Evolutionary conservation across 768 basidiomycete genomes (phyloP), one percentile per base, ranked within the genome.

Genomic region (Kockovaella imperatae): DNA sequence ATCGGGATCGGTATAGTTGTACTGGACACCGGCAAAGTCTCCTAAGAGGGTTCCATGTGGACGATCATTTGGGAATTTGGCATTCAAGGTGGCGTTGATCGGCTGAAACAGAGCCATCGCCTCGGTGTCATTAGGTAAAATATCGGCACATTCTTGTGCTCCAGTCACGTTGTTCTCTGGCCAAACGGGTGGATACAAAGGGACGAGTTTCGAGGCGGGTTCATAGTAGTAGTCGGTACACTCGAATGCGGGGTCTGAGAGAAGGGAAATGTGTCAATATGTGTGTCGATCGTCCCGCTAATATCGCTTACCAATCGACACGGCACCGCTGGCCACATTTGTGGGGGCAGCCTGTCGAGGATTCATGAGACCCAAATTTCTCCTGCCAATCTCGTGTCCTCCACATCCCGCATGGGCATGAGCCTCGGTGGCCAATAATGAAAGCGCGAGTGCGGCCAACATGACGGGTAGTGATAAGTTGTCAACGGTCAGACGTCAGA

Each of bases 201-300:
- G 35, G 25, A 47, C 56, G 42, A 61, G 36, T 1, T 39, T 23
- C 20, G 38, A 23, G 0, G 62, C 60, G 10, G 68, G 63, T 11
- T 51, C 42, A 49, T 69, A 73, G 6, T 53, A 59, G 56, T 74
- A 74, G 25, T 46, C 50, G 0, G 63, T 48, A 46, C 73, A 74
- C 44, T 71, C 67, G 15, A 45, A 14, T 1, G 21, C 20, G 5
- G 63, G 52, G 36, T 71, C 69, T 56, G 42, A n/a, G n/a, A n/a
- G n/a, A n/a, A n/a, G n/a, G n/a, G n/a, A n/a, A n/a, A n/a, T n/a
- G n/a, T n/a, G 5, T n/a, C n/a, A n/a, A n/a, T n/a, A n/a, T n/a
- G n/a, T n/a, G n/a, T n/a, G n/a, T n/a, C n/a, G n/a, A n/a, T n/a
- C n/a, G n/a, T n/a, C n/a, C n/a, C n/a, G n/a, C n/a, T n/a, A n/a